These are phyloP conservation scores for Boletus bicolor DNA, from an alignment of 768 basidiomycete species.

Conservation along the genomic window DNA sequence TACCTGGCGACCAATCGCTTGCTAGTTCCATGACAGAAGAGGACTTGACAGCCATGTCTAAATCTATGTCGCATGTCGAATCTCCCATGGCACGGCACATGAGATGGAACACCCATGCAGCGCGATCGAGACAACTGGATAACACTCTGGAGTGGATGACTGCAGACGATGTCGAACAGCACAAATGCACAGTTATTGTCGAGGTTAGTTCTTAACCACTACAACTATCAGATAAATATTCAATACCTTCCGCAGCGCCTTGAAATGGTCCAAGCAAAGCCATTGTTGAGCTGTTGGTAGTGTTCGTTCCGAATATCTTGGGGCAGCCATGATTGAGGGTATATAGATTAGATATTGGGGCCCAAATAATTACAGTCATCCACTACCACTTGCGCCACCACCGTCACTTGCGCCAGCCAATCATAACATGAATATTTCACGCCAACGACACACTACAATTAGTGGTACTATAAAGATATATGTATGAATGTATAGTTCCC, in stretches of 20 bases:
- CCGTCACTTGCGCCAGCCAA: no score
- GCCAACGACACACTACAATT: no score
- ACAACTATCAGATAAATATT: background rate
- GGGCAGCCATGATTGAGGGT: background rate
- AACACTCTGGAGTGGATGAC: constrained; percentile 46
- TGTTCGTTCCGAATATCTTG: background rate
- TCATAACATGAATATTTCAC: no score
- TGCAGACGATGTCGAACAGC: constrained; percentile 36
- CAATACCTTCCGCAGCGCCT: constrained; percentile 49
- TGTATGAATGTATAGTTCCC: no score
- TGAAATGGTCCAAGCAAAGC: constrained; percentile 66
- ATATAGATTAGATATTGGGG: constrained; percentile 6
- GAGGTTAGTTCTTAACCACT: constrained; percentile 49
- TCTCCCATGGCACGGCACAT: constrained; percentile 37
- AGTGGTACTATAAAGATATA: no score
- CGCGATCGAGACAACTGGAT: constrained; percentile 27
- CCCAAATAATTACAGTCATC: background rate
- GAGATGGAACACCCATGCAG: constrained; percentile 35
- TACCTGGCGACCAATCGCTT: constrained; percentile 53
- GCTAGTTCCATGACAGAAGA: constrained; percentile 63
- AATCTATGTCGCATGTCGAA: constrained; percentile 72
- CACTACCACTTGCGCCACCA: no score
- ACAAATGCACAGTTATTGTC: constrained; percentile 60
- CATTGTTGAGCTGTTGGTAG: constrained; percentile 73
- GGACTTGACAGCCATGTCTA: constrained; percentile 70